Base-by-base conservation (phyloP, 768 basidiomycete species). In the button mushroom (Agaricus bisporus) region DNA sequence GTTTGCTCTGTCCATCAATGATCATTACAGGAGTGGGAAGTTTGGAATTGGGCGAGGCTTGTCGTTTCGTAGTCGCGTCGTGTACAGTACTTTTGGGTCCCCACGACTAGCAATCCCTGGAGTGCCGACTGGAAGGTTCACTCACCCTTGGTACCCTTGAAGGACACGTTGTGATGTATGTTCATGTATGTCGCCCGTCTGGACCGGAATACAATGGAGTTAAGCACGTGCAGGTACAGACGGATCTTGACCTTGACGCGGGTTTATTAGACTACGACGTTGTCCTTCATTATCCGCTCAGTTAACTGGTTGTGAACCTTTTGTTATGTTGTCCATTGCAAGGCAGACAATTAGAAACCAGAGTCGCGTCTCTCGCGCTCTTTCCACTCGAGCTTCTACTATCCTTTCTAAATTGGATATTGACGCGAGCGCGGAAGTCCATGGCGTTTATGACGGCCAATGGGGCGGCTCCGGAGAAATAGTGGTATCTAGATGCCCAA, bases 391-490 rank as follows among this genome's bases (percentile, higher is more conserved):
- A 58, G 91, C 88, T 2, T 81, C 90, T 6, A 68, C 69, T 42
- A 71, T 93, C 50, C 76, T 94, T 58, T 73, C 77, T 36, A 74
- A 83, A 1, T 65, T 91, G 48, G 83, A 81, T 59, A 80, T 92
- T 52, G 73, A 75, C 6, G 72, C 75, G 5, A 65, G 71, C n/a
- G 70, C 72, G 11, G 84, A 86, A 48, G 61, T 89, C 14, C 68
- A 75, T 10, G 91, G 91, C 2, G 87, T 93, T 15, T 94, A 89
- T 62, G 86, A 93, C 62, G 91, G 91, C 35, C 69, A 77, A 60
- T 94, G 91, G 91, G 72, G 76, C 53, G 91, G 91, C 18, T 76
- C 79, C 17, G 91, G 91, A 2, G 85, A 86, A 49, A 52, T 88
- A 4, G 62, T 88, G 15, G 71, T 79, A 59, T 90, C 87, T 48